phyloP scores from a whole-genome alignment of 805 yeast species.

The Debaryomyces maramus region DNA sequence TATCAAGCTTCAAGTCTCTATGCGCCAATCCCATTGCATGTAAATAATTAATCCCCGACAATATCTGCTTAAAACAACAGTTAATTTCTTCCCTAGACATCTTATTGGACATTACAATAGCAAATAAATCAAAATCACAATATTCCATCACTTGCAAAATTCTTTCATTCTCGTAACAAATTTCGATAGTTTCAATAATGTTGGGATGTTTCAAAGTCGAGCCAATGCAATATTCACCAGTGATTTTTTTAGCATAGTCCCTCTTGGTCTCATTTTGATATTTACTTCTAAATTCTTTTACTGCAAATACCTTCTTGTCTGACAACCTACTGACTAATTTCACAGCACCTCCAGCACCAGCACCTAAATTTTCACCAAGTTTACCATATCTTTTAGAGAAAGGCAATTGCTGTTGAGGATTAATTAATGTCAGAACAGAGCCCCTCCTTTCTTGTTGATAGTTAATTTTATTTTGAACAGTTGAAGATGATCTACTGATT shows the following conservation, averaged over 20 bases:
- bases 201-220: constrained; percentile 80
- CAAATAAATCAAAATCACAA: constrained; percentile 82
- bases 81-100: constrained; percentile 81
- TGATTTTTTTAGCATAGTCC: constrained; percentile 82
- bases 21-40: constrained; percentile 82
- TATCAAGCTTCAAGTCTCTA: constrained; percentile 78
- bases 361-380: constrained; percentile 71
- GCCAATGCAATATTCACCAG: constrained; percentile 88
- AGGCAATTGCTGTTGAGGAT: constrained; percentile 27
- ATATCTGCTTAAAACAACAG: constrained; percentile 75
- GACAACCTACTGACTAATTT: constrained; percentile 64
- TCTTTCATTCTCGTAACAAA: constrained; percentile 66
- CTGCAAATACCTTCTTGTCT: constrained; percentile 76
- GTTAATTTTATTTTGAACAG: constrained; percentile 29
- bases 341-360: constrained; percentile 91
- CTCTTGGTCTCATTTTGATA: constrained; percentile 67
- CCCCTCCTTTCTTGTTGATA: constrained; percentile 36
- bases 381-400: constrained; percentile 61
- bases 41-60: constrained; percentile 69
- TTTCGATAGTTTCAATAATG: constrained; percentile 76
- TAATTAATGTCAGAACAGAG: constrained; percentile 32
- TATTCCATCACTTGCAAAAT: constrained; percentile 92
- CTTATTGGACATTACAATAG: constrained; percentile 82
- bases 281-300: constrained; percentile 75
- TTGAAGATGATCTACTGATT: constrained; percentile 30